Percentiles rank a stretch among this genome's conserved stretches.
phyloP scores from a whole-genome alignment of 2,329 filamentous ascomycete genomes.

The Penicillium sp. region DNA sequence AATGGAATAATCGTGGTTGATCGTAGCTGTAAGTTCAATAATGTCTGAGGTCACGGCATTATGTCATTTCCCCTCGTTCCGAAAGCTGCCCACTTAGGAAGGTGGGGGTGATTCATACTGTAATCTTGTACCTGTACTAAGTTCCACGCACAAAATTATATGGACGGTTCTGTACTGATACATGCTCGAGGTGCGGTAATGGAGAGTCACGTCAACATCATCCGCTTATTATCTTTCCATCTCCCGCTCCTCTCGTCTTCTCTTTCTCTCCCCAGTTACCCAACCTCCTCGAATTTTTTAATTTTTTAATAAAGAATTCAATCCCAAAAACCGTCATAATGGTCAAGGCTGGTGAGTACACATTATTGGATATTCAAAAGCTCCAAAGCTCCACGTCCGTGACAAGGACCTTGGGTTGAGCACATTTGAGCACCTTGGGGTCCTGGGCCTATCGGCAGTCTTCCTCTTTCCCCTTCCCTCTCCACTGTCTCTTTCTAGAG shows the following conservation, averaged over 20 bases:
- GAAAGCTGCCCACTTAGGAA: conserved; percentile 20
- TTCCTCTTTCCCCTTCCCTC: conserved; percentile 8
- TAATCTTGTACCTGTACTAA: conserved; percentile 6
- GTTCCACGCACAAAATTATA: neutral
- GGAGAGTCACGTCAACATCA: conserved; percentile 25
- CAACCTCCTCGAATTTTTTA: conserved; percentile 5
- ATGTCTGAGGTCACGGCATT: conserved; percentile 1
- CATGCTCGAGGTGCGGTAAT: neutral
- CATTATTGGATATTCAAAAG: conserved; percentile 15
- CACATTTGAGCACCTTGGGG: conserved; percentile 44
- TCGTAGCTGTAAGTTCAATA: no score
- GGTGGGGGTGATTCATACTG: conserved; percentile 19
- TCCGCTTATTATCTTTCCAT: conserved; percentile 22
- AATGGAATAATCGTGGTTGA: neutral
- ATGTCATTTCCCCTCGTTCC: conserved; percentile 25
- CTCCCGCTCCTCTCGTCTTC: conserved; percentile 16
- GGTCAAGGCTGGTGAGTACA: conserved; percentile 89
- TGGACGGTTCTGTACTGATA: neutral
- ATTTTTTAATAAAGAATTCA: conserved; percentile 12
- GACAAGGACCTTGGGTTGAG: conserved; percentile 37
- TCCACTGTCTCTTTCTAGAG: conserved; percentile 1
- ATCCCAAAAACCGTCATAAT: conserved; percentile 65
- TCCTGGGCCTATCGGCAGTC: conserved; percentile 28
- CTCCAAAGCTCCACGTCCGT: conserved; percentile 25
- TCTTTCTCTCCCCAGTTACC: conserved; percentile 6